Conservation (phyloP, 495 filamentous ascomycete species). For the Cercophora scortea region DNA sequence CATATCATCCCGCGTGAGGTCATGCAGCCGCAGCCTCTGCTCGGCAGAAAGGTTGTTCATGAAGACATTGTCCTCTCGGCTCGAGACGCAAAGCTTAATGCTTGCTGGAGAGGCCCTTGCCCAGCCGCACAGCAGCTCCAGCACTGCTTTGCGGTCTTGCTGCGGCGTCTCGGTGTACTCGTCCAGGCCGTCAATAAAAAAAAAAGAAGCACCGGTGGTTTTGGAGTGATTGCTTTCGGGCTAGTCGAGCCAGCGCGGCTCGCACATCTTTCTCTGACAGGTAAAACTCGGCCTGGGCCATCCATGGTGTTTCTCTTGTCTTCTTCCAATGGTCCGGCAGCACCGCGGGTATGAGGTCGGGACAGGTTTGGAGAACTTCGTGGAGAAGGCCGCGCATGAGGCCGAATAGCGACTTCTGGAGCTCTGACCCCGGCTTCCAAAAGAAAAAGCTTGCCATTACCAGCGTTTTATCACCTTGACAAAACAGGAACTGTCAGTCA, state of each 20-base stretch:
- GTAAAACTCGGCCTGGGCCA: neutral
- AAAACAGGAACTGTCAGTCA: neutral
- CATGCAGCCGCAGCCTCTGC: constrained; percentile 5
- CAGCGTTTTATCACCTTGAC: constrained; percentile 9
- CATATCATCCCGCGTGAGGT: constrained; percentile 10
- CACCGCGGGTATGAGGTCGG: constrained; percentile 17
- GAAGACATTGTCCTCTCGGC: constrained; percentile 32
- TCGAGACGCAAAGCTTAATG: constrained; percentile 37
- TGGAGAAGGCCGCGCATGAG: constrained; percentile 32
- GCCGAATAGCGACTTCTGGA: constrained; percentile 36
- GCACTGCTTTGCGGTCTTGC: constrained; percentile 2
- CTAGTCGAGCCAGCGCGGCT: neutral
- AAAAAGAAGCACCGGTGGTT: constrained; percentile 6
- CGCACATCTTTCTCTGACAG: neutral
- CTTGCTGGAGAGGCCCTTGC: neutral
- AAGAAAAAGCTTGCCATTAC: constrained; percentile 39
- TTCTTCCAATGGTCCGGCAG: constrained; percentile 1
- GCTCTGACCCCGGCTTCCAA: constrained; percentile 29
- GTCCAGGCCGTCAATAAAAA: constrained; percentile 29
- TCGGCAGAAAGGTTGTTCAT: constrained; percentile 19
- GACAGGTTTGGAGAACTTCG: constrained; percentile 20
- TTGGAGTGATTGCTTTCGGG: neutral
- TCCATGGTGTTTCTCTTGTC: neutral
- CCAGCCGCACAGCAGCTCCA: constrained; percentile 1
- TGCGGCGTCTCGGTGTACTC: constrained; percentile 22